Base-by-base conservation (phyloP, 345 rosid genomes). In the Arabis hirsuta region DNA sequence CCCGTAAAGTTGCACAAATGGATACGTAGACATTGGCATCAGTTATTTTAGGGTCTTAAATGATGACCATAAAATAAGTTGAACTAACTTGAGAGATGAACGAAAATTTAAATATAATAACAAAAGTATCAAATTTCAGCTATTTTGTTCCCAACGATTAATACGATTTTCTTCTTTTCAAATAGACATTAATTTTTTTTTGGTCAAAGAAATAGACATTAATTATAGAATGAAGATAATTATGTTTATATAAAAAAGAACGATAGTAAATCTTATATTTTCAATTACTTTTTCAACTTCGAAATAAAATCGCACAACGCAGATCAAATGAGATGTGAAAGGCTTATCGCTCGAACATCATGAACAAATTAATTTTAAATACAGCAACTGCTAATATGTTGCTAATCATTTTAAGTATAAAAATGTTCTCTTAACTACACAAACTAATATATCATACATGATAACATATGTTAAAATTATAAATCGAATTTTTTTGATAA, bases 1-100 rank as follows among this genome's bases (percentile, higher is more conserved):
- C 63, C 45, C 3, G 27, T 74, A 69, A 70, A 58, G 75, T 32
- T 65, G 51, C 47, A 44, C 9, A 38, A n/a, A 9, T 16, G 16
- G 9, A 43, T 8, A 22, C 10, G 5, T 24, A 19, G 12, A 20
- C 3, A 39, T 1, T 67, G 62, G 41, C 51, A 32, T 42, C 13
- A 36, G 26, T 52, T 39, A 52, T 39, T 27, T 6, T 52, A 14
- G 5, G 53, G 39, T 42, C 53, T 62, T n/a, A 44, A 62, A 14
- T 61, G 36, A 3, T 62, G 41, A 44, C 42, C 16, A 29, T 16
- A 29, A 27, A 54, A 41, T 14, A 43, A 41, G 12, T 39, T 42
- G 7, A 59, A 20, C 50, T 47, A 66, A 50, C 24, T 39, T 42
- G 60, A 14, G 9, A 20, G 19, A 43, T 58, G 12, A 5, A 16